Conservation (phyloP, 2,329 filamentous ascomycete species). For the Parastagonospora avenae region DNA sequence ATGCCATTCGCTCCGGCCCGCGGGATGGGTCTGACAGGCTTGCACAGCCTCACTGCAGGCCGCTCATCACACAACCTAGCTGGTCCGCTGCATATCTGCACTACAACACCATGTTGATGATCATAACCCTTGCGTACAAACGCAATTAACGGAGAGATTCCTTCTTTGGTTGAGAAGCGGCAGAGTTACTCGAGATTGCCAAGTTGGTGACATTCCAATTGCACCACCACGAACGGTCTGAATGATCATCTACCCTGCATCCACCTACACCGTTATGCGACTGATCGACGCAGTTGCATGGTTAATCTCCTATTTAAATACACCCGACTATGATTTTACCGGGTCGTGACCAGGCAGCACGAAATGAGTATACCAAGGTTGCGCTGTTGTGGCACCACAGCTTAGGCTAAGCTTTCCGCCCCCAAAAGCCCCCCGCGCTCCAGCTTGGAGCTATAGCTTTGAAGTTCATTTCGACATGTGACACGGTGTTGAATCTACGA, state of each 20-base stretch:
- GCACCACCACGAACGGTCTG: not conserved
- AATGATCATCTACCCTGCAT: not conserved
- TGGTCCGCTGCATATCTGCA: slow-evolving; percentile 6
- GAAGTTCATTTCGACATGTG: not conserved
- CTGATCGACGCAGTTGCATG: not conserved
- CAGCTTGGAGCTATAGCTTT: slow-evolving; percentile 8
- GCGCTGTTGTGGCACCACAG: slow-evolving; percentile 5
- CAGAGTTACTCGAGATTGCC: not conserved
- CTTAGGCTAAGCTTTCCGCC: slow-evolving; percentile 18
- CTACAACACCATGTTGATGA: slow-evolving; percentile 14
- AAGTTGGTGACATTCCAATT: slow-evolving; percentile 3
- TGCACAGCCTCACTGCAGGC: slow-evolving; percentile 23
- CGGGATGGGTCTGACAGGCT: slow-evolving; percentile 17
- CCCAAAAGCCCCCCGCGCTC: slow-evolving; percentile 19
- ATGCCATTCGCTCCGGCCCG: slow-evolving; percentile 15
- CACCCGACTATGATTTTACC: not conserved
- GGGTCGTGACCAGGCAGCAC: not conserved
- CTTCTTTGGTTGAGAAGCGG: not conserved
- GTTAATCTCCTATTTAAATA: not conserved
- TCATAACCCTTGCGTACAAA: slow-evolving; percentile 5
- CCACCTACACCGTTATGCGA: not conserved
- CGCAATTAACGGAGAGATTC: not conserved
- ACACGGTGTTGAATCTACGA: not conserved
- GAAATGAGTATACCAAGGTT: not conserved
- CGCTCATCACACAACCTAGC: slow-evolving; percentile 6